Base-by-base conservation (phyloP, 768 basidiomycete species). In the Trichaptum fuscoviolaceum region DNA sequence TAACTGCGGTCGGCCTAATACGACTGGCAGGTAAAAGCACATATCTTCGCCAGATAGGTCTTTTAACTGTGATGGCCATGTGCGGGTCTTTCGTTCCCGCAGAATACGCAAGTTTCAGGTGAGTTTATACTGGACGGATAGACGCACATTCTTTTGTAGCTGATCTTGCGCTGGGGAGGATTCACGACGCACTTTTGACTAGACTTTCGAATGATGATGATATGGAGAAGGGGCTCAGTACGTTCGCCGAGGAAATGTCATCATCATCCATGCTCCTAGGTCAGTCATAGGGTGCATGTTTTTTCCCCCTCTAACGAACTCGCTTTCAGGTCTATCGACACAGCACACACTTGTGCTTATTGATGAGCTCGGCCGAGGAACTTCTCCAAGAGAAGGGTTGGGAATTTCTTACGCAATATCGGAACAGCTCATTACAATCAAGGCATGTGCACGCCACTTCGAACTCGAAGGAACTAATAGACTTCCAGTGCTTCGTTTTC, bases 181-280 rank as follows among this genome's bases (percentile, higher is more conserved):
- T 95, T 1, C 91, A 96, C 67, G 93, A 96, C 68, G 84, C 89
- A 0, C 81, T 99, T 5, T 82, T 99, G 26, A 91, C 89, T 0
- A 87, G 96, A 1, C 80, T 99, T 20, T 96, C 94, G 0, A 98
- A 99, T 70, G 95, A 99, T 69, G 95, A 98, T 72, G 90, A 94
- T 70, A 84, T 95, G 73, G 94, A 96, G 75, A 90, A 87, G 72
- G 91, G 84, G 58, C 75, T 99, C 26, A 97, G 95, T 70, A 98
- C 97, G 0, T 99, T 99, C 77, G 94, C 95, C 1, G 89, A 86
- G 69, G 96, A 99, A 77, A 98, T 99, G 93, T 87, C 90, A 1
- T 87, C 92, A 1, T 89, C 89, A 26, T 91, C 94, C 0, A 95
- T 95, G 92, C 95, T 98, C 64, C 78, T 96, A 60, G 91, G 94